A percentile compares a stretch with the other conserved stretches of the same genome.
These are phyloP conservation scores for Cicer bijugum DNA, from an alignment of 306 rosid genomes.

Conservation along the genomic window DNA sequence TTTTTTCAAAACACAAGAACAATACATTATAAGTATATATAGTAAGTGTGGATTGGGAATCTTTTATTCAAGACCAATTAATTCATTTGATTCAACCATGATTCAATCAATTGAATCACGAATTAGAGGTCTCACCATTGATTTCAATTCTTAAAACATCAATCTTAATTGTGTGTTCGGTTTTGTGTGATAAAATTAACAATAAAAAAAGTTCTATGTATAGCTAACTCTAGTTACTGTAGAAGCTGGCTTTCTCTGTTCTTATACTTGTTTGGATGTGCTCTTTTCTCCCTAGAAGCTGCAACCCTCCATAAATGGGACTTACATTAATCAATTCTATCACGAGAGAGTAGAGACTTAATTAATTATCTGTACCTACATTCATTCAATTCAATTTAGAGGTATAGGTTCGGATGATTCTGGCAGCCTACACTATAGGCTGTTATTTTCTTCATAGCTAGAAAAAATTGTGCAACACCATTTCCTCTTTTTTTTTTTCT, in stretches of 20 bases:
- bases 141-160: background rate
- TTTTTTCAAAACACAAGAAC: too few species aligned
- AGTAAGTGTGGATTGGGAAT: too few species aligned
- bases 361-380: constrained; percentile 19
- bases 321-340: constrained; percentile 29
- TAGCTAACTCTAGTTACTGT: constrained; percentile 37
- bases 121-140: background rate
- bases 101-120: background rate
- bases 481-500: background rate
- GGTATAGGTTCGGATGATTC: background rate
- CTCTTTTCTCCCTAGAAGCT: constrained; percentile 36
- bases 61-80: too few species aligned
- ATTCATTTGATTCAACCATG: background rate
- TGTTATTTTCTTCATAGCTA: background rate
- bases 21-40: too few species aligned
- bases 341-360: constrained; percentile 7
- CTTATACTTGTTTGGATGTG: constrained; percentile 35
- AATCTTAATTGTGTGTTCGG: too few species aligned
- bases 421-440: background rate
- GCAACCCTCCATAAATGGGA: constrained; percentile 34
- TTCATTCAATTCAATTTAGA: constrained; percentile 41
- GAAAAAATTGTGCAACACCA: background rate
- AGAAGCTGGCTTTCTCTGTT: constrained; percentile 42
- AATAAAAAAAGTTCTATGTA: background rate
- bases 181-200: background rate